Percentiles rank a stretch among this genome's conserved stretches.
phyloP scores from a whole-genome alignment of 345 rosid species.

The Angophora floribunda region DNA sequence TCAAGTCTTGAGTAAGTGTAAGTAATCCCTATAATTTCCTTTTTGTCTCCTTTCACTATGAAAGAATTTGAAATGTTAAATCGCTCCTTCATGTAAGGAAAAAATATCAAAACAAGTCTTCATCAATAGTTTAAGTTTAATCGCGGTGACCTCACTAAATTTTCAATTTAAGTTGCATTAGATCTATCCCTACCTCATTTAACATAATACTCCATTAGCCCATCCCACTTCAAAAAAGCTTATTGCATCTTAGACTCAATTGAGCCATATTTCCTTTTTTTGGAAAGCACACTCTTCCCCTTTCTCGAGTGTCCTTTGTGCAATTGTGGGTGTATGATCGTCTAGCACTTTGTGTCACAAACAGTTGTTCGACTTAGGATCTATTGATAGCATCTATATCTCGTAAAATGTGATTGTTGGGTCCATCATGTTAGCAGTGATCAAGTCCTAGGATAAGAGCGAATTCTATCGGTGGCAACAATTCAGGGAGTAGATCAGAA shows the following conservation, averaged over 20 bases:
- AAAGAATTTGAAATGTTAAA: background rate
- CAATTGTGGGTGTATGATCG: background rate
- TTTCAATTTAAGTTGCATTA: background rate
- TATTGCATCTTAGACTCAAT: background rate
- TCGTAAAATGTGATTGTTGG: background rate
- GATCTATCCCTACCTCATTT: background rate
- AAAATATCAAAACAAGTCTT: background rate
- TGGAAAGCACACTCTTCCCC: background rate
- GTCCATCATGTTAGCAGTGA: background rate
- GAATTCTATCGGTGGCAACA: background rate
- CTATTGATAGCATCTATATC: background rate
- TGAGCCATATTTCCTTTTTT: background rate
- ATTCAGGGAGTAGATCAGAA: background rate
- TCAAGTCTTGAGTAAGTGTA: background rate
- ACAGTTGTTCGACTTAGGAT: background rate
- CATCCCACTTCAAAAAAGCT: background rate
- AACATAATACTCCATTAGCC: background rate
- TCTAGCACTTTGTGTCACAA: background rate
- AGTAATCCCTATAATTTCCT: background rate
- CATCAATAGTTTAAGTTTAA: background rate
- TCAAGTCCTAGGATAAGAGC: background rate
- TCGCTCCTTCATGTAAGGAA: accelerated
- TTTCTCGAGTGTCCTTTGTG: background rate
- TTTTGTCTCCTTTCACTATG: background rate
- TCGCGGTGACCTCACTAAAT: background rate